Evolutionary conservation across 2,329 filamentous ascomycete genomes (phyloP).

Genomic region (Neoascochyta sp.): DNA sequence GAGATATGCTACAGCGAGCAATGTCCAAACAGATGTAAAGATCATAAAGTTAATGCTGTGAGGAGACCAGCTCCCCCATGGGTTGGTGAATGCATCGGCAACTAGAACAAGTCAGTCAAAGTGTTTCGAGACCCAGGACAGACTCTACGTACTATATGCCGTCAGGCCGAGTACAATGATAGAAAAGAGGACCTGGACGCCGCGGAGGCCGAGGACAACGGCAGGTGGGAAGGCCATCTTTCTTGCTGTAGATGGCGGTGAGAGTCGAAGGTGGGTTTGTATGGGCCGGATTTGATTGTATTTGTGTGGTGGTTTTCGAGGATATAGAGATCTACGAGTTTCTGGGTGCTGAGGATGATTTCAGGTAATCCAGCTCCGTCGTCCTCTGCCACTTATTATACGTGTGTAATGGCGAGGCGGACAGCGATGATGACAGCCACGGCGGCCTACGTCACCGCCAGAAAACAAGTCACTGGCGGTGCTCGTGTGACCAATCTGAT

Average conservation of each 20-base stretch:
- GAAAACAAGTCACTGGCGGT: slow-evolving; percentile 8
- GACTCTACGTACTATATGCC: slow-evolving; percentile 68
- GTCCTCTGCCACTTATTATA: no score
- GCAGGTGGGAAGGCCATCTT: slow-evolving; percentile 25
- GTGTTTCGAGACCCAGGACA: neutral
- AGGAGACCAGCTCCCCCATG: slow-evolving; percentile 51
- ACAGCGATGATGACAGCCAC: slow-evolving; percentile 19
- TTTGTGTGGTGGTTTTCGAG: no score
- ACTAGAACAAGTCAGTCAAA: slow-evolving; percentile 26
- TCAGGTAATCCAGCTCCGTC: no score
- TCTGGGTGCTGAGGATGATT: no score
- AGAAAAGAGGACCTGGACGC: slow-evolving; percentile 63
- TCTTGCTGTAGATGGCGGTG: no score
- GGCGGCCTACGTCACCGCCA: slow-evolving; percentile 5
- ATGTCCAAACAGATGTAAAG: slow-evolving; percentile 74
- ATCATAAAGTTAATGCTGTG: slow-evolving; percentile 70
- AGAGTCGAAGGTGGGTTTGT: no score
- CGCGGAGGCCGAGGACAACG: slow-evolving; percentile 61
- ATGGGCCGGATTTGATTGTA: no score
- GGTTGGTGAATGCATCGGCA: slow-evolving; percentile 48
- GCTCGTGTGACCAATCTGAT: slow-evolving; percentile 15
- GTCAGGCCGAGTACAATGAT: slow-evolving; percentile 74
- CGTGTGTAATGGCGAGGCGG: slow-evolving; percentile 5
- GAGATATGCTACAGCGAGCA: slow-evolving; percentile 66
- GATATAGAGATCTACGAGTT: no score